Percentiles rank a stretch among this genome's conserved stretches.
phyloP scores from a whole-genome alignment of 2,329 filamentous ascomycete species.

The Phialophora verrucosa region DNA sequence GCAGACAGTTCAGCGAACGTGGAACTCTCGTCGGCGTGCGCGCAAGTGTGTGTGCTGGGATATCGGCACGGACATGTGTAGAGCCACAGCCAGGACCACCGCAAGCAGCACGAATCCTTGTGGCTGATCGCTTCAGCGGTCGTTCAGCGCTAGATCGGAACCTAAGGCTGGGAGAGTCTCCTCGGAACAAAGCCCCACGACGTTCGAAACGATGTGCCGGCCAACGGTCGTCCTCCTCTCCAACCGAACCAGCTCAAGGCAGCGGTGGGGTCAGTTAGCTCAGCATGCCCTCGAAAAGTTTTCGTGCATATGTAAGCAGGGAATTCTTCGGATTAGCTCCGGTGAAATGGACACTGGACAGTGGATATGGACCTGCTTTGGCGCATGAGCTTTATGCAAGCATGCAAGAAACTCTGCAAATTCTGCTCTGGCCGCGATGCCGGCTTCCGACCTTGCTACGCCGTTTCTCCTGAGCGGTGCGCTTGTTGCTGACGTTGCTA shows the following conservation, averaged over 20 bases:
- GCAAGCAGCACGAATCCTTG: not conserved
- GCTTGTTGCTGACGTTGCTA: constrained; percentile 1
- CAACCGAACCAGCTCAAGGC: constrained; percentile 1
- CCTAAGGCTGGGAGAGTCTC: not conserved
- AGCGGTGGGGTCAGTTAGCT: constrained; percentile 18
- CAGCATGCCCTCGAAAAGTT: constrained; percentile 19
- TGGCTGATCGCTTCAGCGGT: not conserved
- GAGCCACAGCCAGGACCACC: not conserved
- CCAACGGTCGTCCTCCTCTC: constrained; percentile 2
- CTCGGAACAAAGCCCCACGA: not conserved
- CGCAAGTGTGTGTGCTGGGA: not conserved
- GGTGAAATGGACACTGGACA: not conserved
- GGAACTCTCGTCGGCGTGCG: not conserved
- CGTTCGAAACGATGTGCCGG: constrained; percentile 12
- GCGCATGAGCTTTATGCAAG: constrained; percentile 12
- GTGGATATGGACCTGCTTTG: constrained; percentile 1
- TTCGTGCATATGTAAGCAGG: constrained; percentile 21
- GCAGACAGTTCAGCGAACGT: not conserved
- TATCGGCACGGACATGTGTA: not conserved
- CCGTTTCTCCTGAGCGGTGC: not conserved
- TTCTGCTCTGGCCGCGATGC: not conserved
- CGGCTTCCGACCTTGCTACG: not conserved
- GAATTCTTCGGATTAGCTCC: constrained; percentile 7
- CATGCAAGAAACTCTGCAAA: not conserved
- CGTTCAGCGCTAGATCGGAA: constrained; percentile 1